Evolutionary conservation across 2,329 filamentous ascomycete species (phyloP), one percentile per base, ranked within the genome.

Genomic region (Colletotrichum agaves): DNA sequence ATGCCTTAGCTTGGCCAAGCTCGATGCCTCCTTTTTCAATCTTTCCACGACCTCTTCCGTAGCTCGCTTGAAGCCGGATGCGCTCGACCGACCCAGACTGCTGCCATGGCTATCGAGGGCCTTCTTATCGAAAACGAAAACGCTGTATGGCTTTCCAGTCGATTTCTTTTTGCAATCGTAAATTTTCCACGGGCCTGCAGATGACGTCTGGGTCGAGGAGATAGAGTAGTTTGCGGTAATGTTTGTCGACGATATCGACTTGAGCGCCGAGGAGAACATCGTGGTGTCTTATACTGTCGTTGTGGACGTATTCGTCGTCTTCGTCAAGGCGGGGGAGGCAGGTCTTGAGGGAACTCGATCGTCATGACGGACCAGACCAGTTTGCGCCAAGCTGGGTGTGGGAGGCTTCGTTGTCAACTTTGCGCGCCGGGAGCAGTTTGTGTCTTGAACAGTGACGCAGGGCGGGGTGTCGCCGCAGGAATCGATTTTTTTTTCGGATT

Each of bases 151-250:
- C 78, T 96, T 97, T 72, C 93, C 93, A 0, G 94, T 97, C 33
- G 92, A 93, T 81, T 98, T 98, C 82, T 97, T 97, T 84, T 97
- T 98, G 67, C 93, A 94, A 82, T 98, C 94, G 85, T 95, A 95
- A 75, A 99, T 96, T 83, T 94, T 97, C 96, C 96, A 99, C 66
- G 94, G 93, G 17, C 96, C 96, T 15, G 94, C 93, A 59, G 89
- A 89, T 58, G 93, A 92, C n/a, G 89, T 91, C 11, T 92, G 88
- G 67, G 88, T 89, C 27, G 90, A 85, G 21, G 93, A 91, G 72
- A 98, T 85, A 73, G 91, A 89, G 81, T 99, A 99, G 82, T 97
- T 97, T 76, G 91, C 90, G 67, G 90, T 90, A 81, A 99, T 98
- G 81, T 98, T 97, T 69, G 92, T 86, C 73, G 88, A 95, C 71